Conservation (phyloP, 805 yeast species). For the Myxozyma mucilagina region DNA sequence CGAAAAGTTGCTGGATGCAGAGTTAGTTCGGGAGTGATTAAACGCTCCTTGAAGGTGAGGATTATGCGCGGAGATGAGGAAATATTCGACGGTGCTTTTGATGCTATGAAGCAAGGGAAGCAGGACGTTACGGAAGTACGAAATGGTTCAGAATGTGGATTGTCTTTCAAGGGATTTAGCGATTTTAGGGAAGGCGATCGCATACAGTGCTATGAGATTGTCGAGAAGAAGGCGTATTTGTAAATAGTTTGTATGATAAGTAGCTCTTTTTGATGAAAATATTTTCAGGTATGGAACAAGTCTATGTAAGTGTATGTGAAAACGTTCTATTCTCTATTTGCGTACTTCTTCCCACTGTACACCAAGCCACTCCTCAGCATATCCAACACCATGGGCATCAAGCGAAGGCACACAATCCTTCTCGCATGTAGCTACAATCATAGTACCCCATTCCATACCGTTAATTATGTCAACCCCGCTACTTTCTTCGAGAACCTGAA, state of each 20-base stretch:
- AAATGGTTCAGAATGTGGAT: conserved; percentile 90
- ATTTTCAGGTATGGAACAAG: too few species aligned
- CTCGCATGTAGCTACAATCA: conserved; percentile 73
- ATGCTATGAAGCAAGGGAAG: conserved; percentile 76
- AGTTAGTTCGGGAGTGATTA: conserved; percentile 66
- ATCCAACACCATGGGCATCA: conserved; percentile 71
- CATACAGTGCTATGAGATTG: conserved; percentile 71
- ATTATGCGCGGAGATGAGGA: conserved; percentile 55
- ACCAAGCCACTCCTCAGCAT: conserved; percentile 75
- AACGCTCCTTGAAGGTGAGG: conserved; percentile 57
- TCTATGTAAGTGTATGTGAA: too few species aligned
- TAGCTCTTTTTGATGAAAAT: too few species aligned
- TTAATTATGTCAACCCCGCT: conserved; percentile 49
- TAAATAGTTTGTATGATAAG: neutral
- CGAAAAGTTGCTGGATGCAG: conserved; percentile 84
- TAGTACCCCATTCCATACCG: conserved; percentile 99
- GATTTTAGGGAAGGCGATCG: conserved; percentile 73
- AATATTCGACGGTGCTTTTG: conserved; percentile 58
- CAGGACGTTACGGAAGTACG: conserved; percentile 74
- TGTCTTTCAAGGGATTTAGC: conserved; percentile 66
- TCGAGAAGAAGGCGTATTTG: conserved; percentile 44
- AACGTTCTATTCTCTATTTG: neutral
- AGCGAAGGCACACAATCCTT: conserved; percentile 62
- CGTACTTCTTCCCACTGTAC: conserved; percentile 74
- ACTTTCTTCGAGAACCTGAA: conserved; percentile 70